These are phyloP conservation scores for Porphyra umbilicalis DNA, from an alignment of 31 red algal genomes.

Conservation along the genomic window DNA sequence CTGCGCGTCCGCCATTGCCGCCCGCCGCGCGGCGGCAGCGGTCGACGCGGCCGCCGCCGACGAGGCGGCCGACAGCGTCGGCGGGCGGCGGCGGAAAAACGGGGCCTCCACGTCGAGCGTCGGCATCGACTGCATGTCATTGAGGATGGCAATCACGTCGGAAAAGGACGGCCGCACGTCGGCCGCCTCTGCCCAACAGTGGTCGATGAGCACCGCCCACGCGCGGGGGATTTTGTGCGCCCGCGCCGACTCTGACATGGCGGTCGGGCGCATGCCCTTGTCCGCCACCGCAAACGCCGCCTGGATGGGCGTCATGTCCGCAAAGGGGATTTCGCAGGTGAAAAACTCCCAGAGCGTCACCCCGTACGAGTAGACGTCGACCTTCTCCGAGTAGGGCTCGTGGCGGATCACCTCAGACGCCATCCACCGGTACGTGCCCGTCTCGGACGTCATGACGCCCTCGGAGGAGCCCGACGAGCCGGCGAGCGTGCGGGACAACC, in stretches of 20 bases:
- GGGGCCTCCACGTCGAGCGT: neutral
- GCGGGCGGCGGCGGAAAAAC: neutral
- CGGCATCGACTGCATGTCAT: constrained; percentile 60
- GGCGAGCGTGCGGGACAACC: constrained; percentile 60
- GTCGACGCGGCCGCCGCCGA: neutral
- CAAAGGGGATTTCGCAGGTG: constrained; percentile 94
- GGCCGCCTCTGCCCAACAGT: constrained; percentile 71
- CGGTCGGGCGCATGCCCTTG: constrained; percentile 77
- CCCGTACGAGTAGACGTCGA: constrained; percentile 94
- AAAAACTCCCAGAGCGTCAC: constrained; percentile 96
- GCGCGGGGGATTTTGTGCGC: constrained; percentile 48
- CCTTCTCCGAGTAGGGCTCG: constrained; percentile 93
- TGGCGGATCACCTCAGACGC: constrained; percentile 98
- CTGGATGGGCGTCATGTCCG: constrained; percentile 86
- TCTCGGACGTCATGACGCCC: constrained; percentile 94
- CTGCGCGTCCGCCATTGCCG: constrained; percentile 8
- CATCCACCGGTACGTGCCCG: constrained; percentile 99
- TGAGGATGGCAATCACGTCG: constrained; percentile 53
- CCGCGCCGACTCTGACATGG: constrained; percentile 51
- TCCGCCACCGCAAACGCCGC: constrained; percentile 99
- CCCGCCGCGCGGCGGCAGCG: neutral
- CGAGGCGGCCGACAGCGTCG: neutral
- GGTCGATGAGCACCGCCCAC: constrained; percentile 58
- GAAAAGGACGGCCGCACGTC: constrained; percentile 54
- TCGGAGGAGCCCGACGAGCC: constrained; percentile 61